phyloP scores from a whole-genome alignment of 768 basidiomycete genomes.

The Amanita exitialis region DNA sequence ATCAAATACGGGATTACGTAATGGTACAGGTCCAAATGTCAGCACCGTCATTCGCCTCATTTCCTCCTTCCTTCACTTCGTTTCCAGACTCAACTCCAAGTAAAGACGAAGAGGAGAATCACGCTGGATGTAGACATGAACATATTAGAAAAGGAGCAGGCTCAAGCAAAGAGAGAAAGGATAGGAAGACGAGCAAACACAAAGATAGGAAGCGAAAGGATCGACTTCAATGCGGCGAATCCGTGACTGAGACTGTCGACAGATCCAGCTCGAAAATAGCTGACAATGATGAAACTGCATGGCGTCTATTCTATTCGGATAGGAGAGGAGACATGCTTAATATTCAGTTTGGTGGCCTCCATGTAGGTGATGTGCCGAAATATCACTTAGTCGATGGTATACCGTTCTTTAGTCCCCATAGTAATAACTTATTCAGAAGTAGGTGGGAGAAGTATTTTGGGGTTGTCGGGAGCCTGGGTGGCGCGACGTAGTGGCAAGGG shows the following conservation, averaged over 20 bases:
- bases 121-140: background rate
- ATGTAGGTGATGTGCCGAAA: conserved; percentile 56
- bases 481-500: conserved; percentile 38
- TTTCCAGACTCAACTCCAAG: conserved; percentile 42
- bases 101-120: conserved; percentile 6
- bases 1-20: conserved; percentile 14
- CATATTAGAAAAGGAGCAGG: background rate
- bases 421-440: conserved; percentile 39
- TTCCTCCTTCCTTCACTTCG: conserved; percentile 58
- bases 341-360: conserved; percentile 54
- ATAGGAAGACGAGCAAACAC: conserved; percentile 12
- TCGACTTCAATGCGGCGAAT: conserved; percentile 18
- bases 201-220: conserved; percentile 14
- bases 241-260: conserved; percentile 15
- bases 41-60: conserved; percentile 49
- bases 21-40: conserved; percentile 23
- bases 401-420: conserved; percentile 14
- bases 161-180: conserved; percentile 15
- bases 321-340: conserved; percentile 57
- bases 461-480: conserved; percentile 41
- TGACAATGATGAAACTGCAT: background rate
- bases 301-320: conserved; percentile 46
- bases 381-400: conserved; percentile 51
- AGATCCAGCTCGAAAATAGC: conserved; percentile 14
- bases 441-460: conserved; percentile 58